Base-by-base conservation (phyloP, 441 rosid genomes). In the Populus hybrid region DNA sequence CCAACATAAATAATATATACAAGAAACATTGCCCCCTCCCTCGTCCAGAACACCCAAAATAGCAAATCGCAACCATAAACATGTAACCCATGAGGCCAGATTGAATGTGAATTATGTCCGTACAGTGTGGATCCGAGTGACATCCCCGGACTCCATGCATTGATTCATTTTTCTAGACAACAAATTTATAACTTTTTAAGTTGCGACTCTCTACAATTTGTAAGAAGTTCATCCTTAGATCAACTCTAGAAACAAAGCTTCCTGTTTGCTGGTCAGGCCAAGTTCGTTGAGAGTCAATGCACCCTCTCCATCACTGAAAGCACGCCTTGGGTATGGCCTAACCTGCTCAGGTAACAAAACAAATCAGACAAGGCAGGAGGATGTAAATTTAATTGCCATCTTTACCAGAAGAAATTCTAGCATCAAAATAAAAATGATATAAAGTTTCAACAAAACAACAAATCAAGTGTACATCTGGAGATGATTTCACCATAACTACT, bases 291-390 rank as follows among this genome's bases (percentile, higher is more conserved):
- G 83, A 2, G 96, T 85, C 75, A 88, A 79, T 34, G 76, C 79
- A 71, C 91, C 80, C 81, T 96, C 98, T 42, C 88, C 97, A 32
- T 88, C 92, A 6, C 91, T 85, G 86, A 94, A 95, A 53, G 97
- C 94, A 24, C 91, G 93, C 91, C 97, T 89, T 0, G 98, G 98
- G 79, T 89, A 96, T 63, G 99, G 99, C 85, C 98, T 91, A 89
- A 96, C 99, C 99, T 96, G 91, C 85, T 76, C 81, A 81, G 77
- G 69, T 68, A 74, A 70, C 35, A 40, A 80, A 11, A 69, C 57
- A 50, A 50, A 50, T 50, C 57, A 50, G 57, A 50, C 2, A 14
- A 5, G 57, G 57, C 57, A 50, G 20, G 46, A 9, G 46, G 57
- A 14, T 14, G 57, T 14, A 16, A 50, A 50, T 50, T 14, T 50